phyloP scores from a whole-genome alignment of 768 basidiomycete genomes.

The Rhodosporidiobolus sp. region DNA sequence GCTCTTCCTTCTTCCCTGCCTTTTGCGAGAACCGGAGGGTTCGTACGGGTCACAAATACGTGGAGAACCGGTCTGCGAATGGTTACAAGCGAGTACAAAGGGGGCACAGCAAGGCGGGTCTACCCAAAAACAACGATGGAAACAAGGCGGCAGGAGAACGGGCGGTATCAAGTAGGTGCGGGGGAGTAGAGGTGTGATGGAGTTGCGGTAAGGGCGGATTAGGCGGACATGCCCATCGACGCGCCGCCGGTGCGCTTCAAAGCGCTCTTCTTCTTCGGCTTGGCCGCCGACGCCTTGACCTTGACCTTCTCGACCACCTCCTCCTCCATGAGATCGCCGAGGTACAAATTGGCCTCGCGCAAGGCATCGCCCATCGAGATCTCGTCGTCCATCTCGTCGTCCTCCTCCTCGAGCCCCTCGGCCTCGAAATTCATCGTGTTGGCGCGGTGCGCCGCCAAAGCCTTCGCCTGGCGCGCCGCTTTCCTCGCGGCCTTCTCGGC shows the following conservation, averaged over 20 bases:
- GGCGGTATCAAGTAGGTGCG: no score
- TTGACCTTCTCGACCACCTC: constrained; percentile 39
- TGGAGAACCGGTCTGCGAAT: no score
- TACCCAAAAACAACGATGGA: no score
- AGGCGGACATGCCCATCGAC: constrained; percentile 30
- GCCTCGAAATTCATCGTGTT: constrained; percentile 34
- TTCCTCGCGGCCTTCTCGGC: constrained; percentile 41
- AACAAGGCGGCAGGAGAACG: no score
- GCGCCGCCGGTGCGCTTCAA: constrained; percentile 13
- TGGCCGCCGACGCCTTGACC: constrained; percentile 32
- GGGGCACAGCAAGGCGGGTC: no score
- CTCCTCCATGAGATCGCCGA: constrained; percentile 31
- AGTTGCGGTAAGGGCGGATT: no score
- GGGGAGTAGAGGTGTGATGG: no score
- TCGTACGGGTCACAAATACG: no score
- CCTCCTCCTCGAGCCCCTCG: constrained; percentile 31
- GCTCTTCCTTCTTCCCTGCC: no score
- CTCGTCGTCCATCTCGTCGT: constrained; percentile 32
- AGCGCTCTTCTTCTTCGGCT: constrained; percentile 22
- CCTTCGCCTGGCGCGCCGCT: constrained; percentile 31
- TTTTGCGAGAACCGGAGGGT: no score
- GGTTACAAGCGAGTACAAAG: no score
- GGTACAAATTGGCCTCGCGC: constrained; percentile 31
- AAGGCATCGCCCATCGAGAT: constrained; percentile 30
- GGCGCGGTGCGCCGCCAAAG: constrained; percentile 22